These are phyloP conservation scores for Termitomyces sp. DNA, from an alignment of 768 basidiomycete species.

Conservation along the genomic window DNA sequence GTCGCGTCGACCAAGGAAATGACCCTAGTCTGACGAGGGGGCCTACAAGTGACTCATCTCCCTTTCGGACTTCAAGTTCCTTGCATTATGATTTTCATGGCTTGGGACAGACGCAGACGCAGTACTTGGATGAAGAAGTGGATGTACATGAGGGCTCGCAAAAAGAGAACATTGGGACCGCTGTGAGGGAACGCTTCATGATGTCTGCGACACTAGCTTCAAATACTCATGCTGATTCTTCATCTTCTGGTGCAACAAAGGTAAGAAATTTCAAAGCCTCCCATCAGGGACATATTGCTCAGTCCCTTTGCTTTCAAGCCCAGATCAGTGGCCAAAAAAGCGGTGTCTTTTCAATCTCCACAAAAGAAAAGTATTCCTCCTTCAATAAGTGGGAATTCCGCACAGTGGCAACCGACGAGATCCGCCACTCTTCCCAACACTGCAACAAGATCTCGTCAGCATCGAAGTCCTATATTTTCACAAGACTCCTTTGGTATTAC, in stretches of 20 bases:
- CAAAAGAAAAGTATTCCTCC: slow-evolving; percentile 12
- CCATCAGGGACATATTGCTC: slow-evolving; percentile 14
- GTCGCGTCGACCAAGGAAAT: slow-evolving; percentile 12
- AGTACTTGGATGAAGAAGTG: slow-evolving; percentile 27
- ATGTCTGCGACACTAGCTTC: background rate
- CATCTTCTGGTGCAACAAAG: slow-evolving; percentile 19
- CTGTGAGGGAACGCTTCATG: background rate
- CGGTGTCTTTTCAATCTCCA: slow-evolving; percentile 28
- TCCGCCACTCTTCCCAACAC: background rate
- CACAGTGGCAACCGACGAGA: background rate
- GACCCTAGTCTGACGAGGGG: slow-evolving; percentile 24
- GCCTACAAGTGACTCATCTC: slow-evolving; percentile 30
- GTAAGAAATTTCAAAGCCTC: slow-evolving; percentile 10
- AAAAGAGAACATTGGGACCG: slow-evolving; percentile 41
- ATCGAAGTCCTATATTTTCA: slow-evolving; percentile 26
- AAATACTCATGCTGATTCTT: slow-evolving; percentile 21
- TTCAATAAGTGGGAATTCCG: background rate
- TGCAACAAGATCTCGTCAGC: background rate
- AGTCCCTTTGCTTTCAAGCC: slow-evolving; percentile 14
- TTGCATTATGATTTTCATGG: slow-evolving; percentile 54
- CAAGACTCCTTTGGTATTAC: slow-evolving; percentile 58
- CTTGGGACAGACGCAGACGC: slow-evolving; percentile 52
- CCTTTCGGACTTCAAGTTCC: slow-evolving; percentile 26
- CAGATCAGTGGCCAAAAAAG: slow-evolving; percentile 22
- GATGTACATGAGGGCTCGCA: slow-evolving; percentile 37